Evolutionary conservation across 1,284 basidiomycete species (phyloP).

Genomic region (Neotropicomus parvogracilis): DNA sequence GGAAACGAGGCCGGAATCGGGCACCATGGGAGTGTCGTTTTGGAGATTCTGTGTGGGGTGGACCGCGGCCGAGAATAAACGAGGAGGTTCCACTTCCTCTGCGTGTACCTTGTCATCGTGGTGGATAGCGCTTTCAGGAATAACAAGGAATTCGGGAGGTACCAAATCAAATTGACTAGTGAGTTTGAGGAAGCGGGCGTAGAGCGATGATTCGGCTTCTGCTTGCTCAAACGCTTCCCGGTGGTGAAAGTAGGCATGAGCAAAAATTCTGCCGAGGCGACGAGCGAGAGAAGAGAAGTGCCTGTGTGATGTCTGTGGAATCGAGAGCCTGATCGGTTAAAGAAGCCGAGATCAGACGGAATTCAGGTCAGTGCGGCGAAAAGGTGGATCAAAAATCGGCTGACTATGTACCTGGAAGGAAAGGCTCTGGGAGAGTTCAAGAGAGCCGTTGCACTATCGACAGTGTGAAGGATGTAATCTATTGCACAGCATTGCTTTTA

Average conservation of each 20-base stretch:
- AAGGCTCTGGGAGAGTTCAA: slow-evolving; percentile 90
- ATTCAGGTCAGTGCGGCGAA: slow-evolving; percentile 20
- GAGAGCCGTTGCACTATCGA: slow-evolving; percentile 91
- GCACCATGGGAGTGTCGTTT: slow-evolving; percentile 16
- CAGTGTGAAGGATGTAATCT: slow-evolving; percentile 93
- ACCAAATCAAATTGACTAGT: slow-evolving; percentile 82
- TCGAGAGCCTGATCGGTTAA: slow-evolving; percentile 56
- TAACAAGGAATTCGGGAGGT: slow-evolving; percentile 76
- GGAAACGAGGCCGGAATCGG: slow-evolving; percentile 1
- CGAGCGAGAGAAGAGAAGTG: slow-evolving; percentile 88
- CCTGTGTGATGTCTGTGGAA: slow-evolving; percentile 75
- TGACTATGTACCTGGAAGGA: slow-evolving; percentile 68
- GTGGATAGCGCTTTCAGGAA: slow-evolving; percentile 47
- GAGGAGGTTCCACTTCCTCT: slow-evolving; percentile 44
- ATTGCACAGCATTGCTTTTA: slow-evolving; percentile 90
- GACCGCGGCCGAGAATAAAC: slow-evolving; percentile 45
- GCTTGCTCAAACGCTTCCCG: slow-evolving; percentile 87
- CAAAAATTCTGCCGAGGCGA: slow-evolving; percentile 90
- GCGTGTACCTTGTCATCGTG: slow-evolving; percentile 31
- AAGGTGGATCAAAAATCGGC: slow-evolving; percentile 21
- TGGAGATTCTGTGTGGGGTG: slow-evolving; percentile 30
- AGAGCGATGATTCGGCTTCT: slow-evolving; percentile 87
- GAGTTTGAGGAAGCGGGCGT: slow-evolving; percentile 86
- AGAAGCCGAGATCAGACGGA: not conserved
- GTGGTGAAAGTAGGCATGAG: slow-evolving; percentile 93